Conservation (phyloP, 768 basidiomycete genomes). For the Tephrocybe rancida region DNA sequence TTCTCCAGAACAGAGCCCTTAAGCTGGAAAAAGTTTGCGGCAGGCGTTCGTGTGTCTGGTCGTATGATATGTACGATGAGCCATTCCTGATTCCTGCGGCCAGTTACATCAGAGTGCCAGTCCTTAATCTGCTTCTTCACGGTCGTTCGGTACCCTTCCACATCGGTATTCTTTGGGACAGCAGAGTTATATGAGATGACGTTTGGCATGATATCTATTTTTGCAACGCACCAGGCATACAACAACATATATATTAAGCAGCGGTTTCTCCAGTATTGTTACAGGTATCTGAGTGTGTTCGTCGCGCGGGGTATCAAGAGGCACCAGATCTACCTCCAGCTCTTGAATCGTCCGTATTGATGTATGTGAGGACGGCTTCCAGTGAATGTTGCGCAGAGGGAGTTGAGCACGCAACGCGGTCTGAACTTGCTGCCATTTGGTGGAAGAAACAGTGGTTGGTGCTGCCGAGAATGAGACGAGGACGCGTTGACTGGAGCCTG, state of each 20-base stretch:
- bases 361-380: constrained; percentile 77
- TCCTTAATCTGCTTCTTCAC: constrained; percentile 90
- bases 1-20: constrained; percentile 88
- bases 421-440: constrained; percentile 73
- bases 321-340: constrained; percentile 74
- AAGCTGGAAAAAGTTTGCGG: constrained; percentile 78
- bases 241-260: constrained; percentile 86
- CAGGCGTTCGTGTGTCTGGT: constrained; percentile 61
- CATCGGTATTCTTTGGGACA: constrained; percentile 51
- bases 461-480: constrained; percentile 72
- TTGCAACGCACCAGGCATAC: constrained; percentile 75
- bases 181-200: constrained; percentile 12
- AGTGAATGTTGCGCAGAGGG: constrained; percentile 90
- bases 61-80: constrained; percentile 85
- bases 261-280: constrained; percentile 81
- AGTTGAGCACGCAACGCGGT: constrained; percentile 67
- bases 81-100: constrained; percentile 90
- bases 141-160: constrained; percentile 76
- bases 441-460: constrained; percentile 64
- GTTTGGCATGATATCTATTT: neutral
- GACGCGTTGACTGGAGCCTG: constrained; percentile 44
- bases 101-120: constrained; percentile 72
- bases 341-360: constrained; percentile 87
- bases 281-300: constrained; percentile 76
- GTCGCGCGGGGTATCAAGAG: constrained; percentile 68